Conservation (phyloP, 1,139 yeast species). For the Pichia sp. region DNA sequence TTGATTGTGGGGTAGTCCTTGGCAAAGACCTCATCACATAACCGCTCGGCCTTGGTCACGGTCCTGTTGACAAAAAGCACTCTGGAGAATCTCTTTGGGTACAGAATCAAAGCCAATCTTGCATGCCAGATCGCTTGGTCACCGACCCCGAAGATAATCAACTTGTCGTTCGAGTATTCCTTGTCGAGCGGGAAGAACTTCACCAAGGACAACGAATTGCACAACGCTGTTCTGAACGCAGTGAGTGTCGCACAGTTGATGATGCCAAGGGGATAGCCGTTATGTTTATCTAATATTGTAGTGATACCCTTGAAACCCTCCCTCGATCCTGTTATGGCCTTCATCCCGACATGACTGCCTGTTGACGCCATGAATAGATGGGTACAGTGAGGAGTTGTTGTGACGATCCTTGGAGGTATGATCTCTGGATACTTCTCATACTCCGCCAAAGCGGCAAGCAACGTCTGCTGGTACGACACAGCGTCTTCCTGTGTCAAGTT, state of each 20-base stretch:
- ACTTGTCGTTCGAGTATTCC: constrained; percentile 10
- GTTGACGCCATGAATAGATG: constrained; percentile 66
- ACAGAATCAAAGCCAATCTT: constrained; percentile 42
- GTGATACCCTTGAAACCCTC: constrained; percentile 52
- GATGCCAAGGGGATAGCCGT: constrained; percentile 51
- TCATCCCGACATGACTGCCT: constrained; percentile 40
- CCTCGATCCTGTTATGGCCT: constrained; percentile 48
- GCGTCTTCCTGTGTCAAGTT: constrained; percentile 1
- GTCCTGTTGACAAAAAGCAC: constrained; percentile 50
- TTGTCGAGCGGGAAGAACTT: constrained; percentile 34
- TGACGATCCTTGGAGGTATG: constrained; percentile 39
- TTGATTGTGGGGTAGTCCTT: constrained; percentile 22
- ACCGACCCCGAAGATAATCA: constrained; percentile 61
- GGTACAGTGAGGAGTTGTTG: constrained; percentile 36
- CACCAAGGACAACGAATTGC: constrained; percentile 46
- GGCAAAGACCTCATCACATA: constrained; percentile 32
- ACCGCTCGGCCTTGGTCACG: constrained; percentile 37
- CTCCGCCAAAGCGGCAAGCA: constrained; percentile 27
- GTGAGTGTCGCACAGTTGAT: constrained; percentile 58
- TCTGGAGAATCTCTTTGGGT: constrained; percentile 34
- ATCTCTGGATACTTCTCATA: constrained; percentile 32
- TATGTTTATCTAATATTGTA: constrained; percentile 43
- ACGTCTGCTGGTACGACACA: constrained; percentile 26
- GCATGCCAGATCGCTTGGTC: constrained; percentile 66
- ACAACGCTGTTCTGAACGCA: constrained; percentile 66